These are phyloP conservation scores for Butyriboletus loyo DNA, from an alignment of 768 basidiomycete species.

Conservation along the genomic window DNA sequence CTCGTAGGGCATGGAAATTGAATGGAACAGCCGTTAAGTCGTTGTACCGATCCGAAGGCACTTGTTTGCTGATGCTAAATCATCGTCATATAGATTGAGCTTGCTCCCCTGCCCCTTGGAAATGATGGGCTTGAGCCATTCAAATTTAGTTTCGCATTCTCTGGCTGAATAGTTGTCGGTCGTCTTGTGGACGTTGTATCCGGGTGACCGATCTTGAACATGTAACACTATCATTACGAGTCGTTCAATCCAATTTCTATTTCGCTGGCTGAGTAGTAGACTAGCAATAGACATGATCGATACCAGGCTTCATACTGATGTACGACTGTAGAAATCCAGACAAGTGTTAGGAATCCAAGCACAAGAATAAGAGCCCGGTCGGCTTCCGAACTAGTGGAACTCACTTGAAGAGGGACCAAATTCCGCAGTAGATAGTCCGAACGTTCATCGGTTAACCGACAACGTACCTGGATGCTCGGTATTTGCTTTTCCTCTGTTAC, in stretches of 20 bases:
- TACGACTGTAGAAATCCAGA: too few species aligned
- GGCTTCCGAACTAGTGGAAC: too few species aligned
- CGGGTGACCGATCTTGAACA: neutral
- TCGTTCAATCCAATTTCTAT: too few species aligned
- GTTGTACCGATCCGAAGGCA: neutral
- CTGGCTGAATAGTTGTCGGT: neutral
- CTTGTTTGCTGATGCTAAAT: neutral
- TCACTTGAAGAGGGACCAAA: too few species aligned
- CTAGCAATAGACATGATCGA: too few species aligned
- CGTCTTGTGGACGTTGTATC: neutral
- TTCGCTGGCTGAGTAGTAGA: too few species aligned
- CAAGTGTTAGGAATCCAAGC: too few species aligned
- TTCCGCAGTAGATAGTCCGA: too few species aligned
- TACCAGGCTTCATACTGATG: too few species aligned
- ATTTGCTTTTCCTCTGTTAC: neutral
- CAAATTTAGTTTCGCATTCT: conserved; percentile 8
- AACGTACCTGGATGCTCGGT: conserved; percentile 22
- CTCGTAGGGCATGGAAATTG: conserved; percentile 6
- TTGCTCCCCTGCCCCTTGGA: neutral
- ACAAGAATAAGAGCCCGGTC: too few species aligned
- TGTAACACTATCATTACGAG: neutral
- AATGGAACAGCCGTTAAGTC: conserved; percentile 1
- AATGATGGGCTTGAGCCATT: conserved; percentile 3
- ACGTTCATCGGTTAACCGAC: too few species aligned
- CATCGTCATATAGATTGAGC: conserved; percentile 3